Percentiles rank a stretch among this genome's conserved stretches.
Conservation (phyloP, 768 basidiomycete genomes). For the Leccinum boreale region DNA sequence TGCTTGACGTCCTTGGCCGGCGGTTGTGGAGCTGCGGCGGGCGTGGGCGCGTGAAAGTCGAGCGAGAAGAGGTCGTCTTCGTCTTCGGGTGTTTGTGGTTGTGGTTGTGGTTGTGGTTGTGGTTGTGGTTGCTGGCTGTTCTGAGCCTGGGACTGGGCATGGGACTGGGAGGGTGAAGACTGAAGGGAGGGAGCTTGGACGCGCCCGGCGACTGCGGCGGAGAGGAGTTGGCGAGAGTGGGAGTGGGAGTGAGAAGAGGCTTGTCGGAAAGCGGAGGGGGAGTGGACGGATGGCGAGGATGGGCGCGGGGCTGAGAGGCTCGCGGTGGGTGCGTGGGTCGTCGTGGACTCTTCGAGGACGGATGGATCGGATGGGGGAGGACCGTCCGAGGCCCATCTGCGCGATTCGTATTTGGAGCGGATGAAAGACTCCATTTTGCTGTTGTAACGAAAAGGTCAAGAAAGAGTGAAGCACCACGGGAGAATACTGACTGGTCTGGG, state of each 20-base stretch:
- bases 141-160: constrained; percentile 8
- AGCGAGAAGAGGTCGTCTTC: constrained; percentile 77
- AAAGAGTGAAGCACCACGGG: neutral
- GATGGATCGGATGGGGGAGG: constrained; percentile 81
- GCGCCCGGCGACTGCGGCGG: constrained; percentile 38
- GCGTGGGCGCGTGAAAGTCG: constrained; percentile 65
- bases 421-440: constrained; percentile 99
- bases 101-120: constrained; percentile 12
- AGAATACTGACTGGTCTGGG: constrained; percentile 80
- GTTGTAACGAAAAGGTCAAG: neutral
- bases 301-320: constrained; percentile 26
- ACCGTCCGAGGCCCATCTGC: constrained; percentile 91
- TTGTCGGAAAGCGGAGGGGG: constrained; percentile 23
- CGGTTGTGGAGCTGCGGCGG: constrained; percentile 26
- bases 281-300: constrained; percentile 27
- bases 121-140: too few species aligned
- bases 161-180: neutral
- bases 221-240: constrained; percentile 29
- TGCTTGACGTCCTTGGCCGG: constrained; percentile 67
- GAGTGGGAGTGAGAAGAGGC: constrained; percentile 3
- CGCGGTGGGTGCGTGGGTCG: constrained; percentile 11
- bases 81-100: constrained; percentile 32
- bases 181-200: constrained; percentile 8
- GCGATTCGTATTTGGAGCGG: constrained; percentile 92
- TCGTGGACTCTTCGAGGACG: constrained; percentile 48